Evolutionary conservation across 495 filamentous ascomycete species (phyloP).

Genomic region (Copromyces sp.): DNA sequence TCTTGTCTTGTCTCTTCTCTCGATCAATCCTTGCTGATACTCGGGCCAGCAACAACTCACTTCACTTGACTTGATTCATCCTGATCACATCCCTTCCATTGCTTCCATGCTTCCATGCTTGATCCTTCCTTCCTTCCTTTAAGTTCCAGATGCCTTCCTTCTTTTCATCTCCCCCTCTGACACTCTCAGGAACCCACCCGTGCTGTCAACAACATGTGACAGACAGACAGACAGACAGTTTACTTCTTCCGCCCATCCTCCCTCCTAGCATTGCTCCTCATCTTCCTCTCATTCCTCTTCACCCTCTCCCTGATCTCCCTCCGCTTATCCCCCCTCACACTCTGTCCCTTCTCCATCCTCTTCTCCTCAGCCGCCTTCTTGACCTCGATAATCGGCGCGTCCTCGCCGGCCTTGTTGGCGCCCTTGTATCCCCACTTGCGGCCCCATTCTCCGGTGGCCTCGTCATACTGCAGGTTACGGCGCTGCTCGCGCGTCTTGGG

Average conservation of each 20-base stretch:
- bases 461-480: constrained; percentile 69
- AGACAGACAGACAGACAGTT: not conserved
- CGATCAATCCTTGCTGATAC: not conserved
- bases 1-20: not conserved
- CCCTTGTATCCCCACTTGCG: constrained; percentile 87
- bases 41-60: not conserved
- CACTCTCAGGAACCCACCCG: not conserved
- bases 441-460: constrained; percentile 77
- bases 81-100: not conserved
- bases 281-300: constrained; percentile 57
- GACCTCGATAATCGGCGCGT: constrained; percentile 79
- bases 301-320: constrained; percentile 53
- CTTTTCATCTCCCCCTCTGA: not conserved
- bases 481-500: constrained; percentile 56
- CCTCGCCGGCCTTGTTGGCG: constrained; percentile 61
- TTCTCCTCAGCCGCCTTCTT: constrained; percentile 57
- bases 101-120: not conserved
- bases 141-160: too few species aligned
- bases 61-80: not conserved
- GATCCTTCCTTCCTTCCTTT: not conserved
- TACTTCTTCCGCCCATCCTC: constrained; percentile 27
- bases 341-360: constrained; percentile 33
- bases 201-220: too few species aligned
- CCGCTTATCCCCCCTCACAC: constrained; percentile 51
- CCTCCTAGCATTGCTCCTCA: constrained; percentile 56